Percentiles rank a stretch among this genome's conserved stretches.
Evolutionary conservation across 1,284 basidiomycete genomes (phyloP).

Genomic region (Apiotrichum brassicae): DNA sequence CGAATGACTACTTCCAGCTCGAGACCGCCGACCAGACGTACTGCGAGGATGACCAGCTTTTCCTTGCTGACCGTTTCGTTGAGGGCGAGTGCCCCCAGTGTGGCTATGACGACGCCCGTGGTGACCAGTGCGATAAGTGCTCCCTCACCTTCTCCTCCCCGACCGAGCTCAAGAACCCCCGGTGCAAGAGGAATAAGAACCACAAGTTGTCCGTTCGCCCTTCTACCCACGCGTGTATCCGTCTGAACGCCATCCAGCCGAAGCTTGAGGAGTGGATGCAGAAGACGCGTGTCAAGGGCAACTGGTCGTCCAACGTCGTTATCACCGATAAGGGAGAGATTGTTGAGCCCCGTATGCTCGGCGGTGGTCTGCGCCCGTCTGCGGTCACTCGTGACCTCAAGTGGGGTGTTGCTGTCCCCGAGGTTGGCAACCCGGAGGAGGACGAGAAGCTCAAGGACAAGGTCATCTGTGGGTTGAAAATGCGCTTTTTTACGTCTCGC

Average conservation of each 20-base stretch:
- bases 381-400: constrained; percentile 90
- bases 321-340: constrained; percentile 81
- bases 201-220: constrained; percentile 69
- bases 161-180: constrained; percentile 88
- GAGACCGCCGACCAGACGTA: constrained; percentile 87
- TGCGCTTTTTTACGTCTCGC: constrained; percentile 26
- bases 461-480: constrained; percentile 73
- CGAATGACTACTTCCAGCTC: constrained; percentile 68
- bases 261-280: constrained; percentile 84
- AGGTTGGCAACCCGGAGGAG: constrained; percentile 59
- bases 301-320: constrained; percentile 89
- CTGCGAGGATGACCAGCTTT: constrained; percentile 85
- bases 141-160: constrained; percentile 82
- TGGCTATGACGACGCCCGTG: constrained; percentile 84
- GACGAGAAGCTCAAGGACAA: constrained; percentile 83
- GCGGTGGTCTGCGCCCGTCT: constrained; percentile 72
- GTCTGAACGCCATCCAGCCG: constrained; percentile 76
- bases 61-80: constrained; percentile 90
- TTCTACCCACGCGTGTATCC: constrained; percentile 93
- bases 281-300: constrained; percentile 67
- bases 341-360: constrained; percentile 82
- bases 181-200: constrained; percentile 78
- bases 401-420: constrained; percentile 93
- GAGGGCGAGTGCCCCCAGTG: constrained; percentile 92
- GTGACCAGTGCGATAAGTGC: constrained; percentile 97